Base-by-base conservation (phyloP, 2,329 filamentous ascomycete species). In the Leptographium galeiforme region DNA sequence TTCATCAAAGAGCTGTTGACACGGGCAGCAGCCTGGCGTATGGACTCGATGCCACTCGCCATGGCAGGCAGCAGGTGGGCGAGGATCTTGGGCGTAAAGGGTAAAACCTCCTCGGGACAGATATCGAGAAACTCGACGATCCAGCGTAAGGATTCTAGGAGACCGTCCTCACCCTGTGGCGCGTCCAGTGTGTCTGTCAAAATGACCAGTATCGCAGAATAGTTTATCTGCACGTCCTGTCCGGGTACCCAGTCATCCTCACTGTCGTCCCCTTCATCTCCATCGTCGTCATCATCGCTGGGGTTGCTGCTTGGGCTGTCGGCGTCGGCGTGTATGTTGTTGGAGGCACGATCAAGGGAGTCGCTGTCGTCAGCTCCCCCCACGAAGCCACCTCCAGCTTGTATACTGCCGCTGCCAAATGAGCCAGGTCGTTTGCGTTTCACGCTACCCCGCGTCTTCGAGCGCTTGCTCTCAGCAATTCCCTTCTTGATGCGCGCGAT, bases 241-340 rank as follows among this genome's bases (percentile, higher is more conserved):
- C 94, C 93, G 0, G 94, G 94, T 47, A 97, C 84, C 89, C 91
- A 98, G 64, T 97, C 93, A 56, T 90, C 90, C 61, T 95, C 90
- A 46, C 79, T 82, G 57, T 81, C 82, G 16, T 75, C 70, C 34
- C 78, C 78, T 6, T 80, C 76, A 38, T 78, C 77, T 36, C 75
- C 76, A 1, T 79, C 77, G 8, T 82, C 78, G 44, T 73, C 89
- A 66, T 97, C 93, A 68, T 97, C 91, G 1, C 90, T 93, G 0
- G 90, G 93, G 48, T 96, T 84, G 89, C 89, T 97, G 64, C 96
- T 90, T 56, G 89, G 89, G 61, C 95, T 89, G 45, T 78, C 81
- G 25, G 75, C 77, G 2, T 78, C 76, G 6, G 8, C 32, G 6
- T 81, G 78, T 43, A 74, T 73, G 14, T 76, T 38, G 77, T 77